phyloP scores from a whole-genome alignment of 2,329 filamentous ascomycete species.

The Mollisia scopiformis region DNA sequence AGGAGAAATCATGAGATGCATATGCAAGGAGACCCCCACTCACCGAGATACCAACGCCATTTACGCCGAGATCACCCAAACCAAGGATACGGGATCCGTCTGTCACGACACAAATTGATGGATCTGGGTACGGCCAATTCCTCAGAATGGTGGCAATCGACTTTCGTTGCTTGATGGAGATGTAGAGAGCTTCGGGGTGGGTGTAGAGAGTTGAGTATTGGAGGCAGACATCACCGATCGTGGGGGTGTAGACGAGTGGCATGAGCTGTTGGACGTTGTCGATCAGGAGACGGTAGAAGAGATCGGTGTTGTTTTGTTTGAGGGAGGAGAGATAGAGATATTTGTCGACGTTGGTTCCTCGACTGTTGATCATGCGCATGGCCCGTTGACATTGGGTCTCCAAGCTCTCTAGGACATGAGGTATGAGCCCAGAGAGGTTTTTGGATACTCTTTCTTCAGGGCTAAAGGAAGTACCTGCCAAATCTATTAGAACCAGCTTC shows the following conservation, averaged over 20 bases:
- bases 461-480: conserved; percentile 62
- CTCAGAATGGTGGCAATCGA: conserved; percentile 85
- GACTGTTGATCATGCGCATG: conserved; percentile 73
- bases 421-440: conserved; percentile 68
- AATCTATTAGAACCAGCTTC: background rate
- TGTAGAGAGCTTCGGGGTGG: conserved; percentile 92
- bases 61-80: conserved; percentile 92
- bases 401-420: conserved; percentile 64
- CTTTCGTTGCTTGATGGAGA: conserved; percentile 92
- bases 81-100: conserved; percentile 93
- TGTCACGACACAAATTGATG: conserved; percentile 95
- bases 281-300: conserved; percentile 83
- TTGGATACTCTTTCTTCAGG: conserved; percentile 65
- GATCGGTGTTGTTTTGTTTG: conserved; percentile 75
- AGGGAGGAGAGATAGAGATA: conserved; percentile 80
- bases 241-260: conserved; percentile 85
- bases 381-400: conserved; percentile 66
- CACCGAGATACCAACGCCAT: conserved; percentile 96
- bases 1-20: too few relatives aligned
- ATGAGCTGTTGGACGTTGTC: conserved; percentile 78
- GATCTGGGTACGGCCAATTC: conserved; percentile 89
- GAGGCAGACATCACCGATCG: conserved; percentile 93
- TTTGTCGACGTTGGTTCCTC: conserved; percentile 75
- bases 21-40: conserved; percentile 39
- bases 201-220: conserved; percentile 97